Evolutionary conservation across 2,329 filamentous ascomycete species (phyloP).

Genomic region (Fusarium sp.): DNA sequence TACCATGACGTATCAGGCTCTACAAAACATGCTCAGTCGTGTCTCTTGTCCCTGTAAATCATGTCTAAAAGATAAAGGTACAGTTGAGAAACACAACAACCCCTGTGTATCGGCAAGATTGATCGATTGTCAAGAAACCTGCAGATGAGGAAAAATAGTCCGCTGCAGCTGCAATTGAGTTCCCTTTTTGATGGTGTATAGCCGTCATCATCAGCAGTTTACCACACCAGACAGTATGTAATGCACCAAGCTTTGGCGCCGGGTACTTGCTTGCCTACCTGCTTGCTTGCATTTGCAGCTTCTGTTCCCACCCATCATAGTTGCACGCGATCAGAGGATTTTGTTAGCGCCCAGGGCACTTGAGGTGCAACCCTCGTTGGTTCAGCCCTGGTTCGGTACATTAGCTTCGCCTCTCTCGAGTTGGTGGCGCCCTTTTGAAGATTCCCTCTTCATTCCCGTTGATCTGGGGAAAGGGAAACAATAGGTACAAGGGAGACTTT

Average conservation of each 20-base stretch:
- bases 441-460: conserved; percentile 6
- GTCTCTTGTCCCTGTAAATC: conserved; percentile 23
- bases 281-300: neutral
- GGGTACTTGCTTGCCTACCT: neutral
- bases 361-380: conserved; percentile 23
- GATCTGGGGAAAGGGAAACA: neutral
- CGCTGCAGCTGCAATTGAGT: neutral
- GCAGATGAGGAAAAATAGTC: neutral
- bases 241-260: conserved; percentile 7
- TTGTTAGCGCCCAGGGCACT: conserved; percentile 32
- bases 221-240: neutral
- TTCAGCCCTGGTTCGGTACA: conserved; percentile 1
- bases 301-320: conserved; percentile 21
- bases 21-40: conserved; percentile 9
- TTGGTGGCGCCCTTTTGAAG: conserved; percentile 22
- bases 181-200: neutral
- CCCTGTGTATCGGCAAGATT: neutral
- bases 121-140: neutral
- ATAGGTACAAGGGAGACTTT: neutral
- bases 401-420: conserved; percentile 11
- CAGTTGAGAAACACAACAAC: neutral
- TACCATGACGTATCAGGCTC: conserved; percentile 40
- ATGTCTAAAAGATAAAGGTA: neutral
- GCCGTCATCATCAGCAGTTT: conserved; percentile 26
- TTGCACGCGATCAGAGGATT: conserved; percentile 32